Evolutionary conservation across 2,329 filamentous ascomycete species (phyloP).

Genomic region (Aspergillus bombycis): DNA sequence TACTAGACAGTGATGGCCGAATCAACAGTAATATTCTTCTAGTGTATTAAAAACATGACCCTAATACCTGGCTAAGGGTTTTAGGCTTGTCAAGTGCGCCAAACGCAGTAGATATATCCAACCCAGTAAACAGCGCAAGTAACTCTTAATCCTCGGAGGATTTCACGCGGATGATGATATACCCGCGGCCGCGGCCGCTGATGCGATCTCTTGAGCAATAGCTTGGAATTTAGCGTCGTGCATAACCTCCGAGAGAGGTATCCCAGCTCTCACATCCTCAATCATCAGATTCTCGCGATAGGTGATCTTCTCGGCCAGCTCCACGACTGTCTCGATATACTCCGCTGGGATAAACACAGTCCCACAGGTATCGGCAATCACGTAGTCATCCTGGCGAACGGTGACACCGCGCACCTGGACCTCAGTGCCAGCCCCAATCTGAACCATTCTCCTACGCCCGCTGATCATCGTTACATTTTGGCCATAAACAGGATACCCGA

Average conservation of each 20-base stretch:
- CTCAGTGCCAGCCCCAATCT: slow-evolving; percentile 34
- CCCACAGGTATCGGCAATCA: slow-evolving; percentile 25
- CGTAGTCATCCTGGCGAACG: slow-evolving; percentile 24
- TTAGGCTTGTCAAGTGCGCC: too few relatives aligned
- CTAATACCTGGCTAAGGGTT: too few relatives aligned
- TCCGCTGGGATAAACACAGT: slow-evolving; percentile 21
- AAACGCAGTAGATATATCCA: too few relatives aligned
- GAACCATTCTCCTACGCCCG: slow-evolving; percentile 34
- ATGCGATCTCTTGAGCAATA: background rate
- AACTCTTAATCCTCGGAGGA: too few relatives aligned
- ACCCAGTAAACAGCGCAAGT: too few relatives aligned
- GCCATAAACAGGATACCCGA: slow-evolving; percentile 39
- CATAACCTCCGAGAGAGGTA: slow-evolving; percentile 24
- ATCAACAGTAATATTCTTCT: too few relatives aligned
- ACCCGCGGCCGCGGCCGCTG: too few relatives aligned
- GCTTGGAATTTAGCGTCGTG: slow-evolving; percentile 26
- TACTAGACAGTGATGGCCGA: too few relatives aligned
- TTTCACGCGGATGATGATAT: too few relatives aligned
- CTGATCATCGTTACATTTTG: slow-evolving; percentile 38
- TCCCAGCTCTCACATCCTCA: slow-evolving; percentile 10
- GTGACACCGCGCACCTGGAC: slow-evolving; percentile 17
- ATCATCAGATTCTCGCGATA: slow-evolving; percentile 21
- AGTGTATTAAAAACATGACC: too few relatives aligned
- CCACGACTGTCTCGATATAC: slow-evolving; percentile 19
- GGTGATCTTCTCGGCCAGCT: slow-evolving; percentile 17